Base-by-base conservation (phyloP, 108 stramenopile species). In the Fragilariopsis cylindrus region DNA sequence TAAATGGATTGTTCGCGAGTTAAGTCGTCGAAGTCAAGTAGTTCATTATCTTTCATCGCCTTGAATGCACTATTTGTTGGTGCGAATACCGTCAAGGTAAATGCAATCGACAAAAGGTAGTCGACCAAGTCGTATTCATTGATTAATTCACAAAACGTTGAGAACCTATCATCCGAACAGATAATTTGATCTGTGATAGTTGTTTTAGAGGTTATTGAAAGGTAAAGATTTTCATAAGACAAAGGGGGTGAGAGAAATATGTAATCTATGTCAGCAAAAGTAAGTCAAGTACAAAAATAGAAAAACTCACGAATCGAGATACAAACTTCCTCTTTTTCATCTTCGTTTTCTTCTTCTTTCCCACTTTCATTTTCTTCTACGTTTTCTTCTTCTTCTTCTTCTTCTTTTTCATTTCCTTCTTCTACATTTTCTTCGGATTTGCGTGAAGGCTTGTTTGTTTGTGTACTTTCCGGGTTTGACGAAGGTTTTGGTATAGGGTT, bases 41-140 rank as follows among this genome's bases (percentile, higher is more conserved):
- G 48, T 50, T 48, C 48, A 11, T 48, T 21, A 4, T 7, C 62
- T 3, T 63, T 15, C 18, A 68, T 8, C 9, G 48, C 67, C 5
- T 68, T 18, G 49, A 68, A 68, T 7, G 67, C 67, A n/a, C 12
- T 48, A 39, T 68, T 68, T 11, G 67, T 68, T 9, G 67, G 67
- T 50, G 48, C 67, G 5, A 68, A 68, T 4, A 68, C 67, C 21
- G 65, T 65, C 43, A 45, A 15, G 43, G 3, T 6, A 65, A 9
- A 9, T 7, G 65, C 42, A 12, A 3, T 12, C 0, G 58, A 9
- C 58, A n/a, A 60, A 18, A 65, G 9, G 9, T 6, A 13, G 11
- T 48, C 43, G 45, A 48, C 44, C 65, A 65, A 65, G 46, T 68
- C 67, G 67, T 50, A 68, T 1, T 50, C 21, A 11, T 50, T 8